Base-by-base conservation (phyloP, 306 rosid species). In the Quercus dentata region DNA sequence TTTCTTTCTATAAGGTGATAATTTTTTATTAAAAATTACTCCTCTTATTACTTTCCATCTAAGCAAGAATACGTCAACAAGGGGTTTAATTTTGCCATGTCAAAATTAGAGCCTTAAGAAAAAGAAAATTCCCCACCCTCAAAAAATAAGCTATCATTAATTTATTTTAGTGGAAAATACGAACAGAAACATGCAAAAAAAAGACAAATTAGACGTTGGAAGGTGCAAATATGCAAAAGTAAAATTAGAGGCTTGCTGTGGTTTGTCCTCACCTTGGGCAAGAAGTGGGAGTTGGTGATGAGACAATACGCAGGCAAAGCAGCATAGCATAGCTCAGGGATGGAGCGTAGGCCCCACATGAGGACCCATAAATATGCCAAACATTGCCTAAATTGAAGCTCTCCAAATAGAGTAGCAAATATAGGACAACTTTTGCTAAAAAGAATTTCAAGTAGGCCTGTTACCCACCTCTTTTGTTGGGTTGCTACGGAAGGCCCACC, bases 391-490 rank as follows among this genome's bases (percentile, higher is more conserved):
- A 90, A 75, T 21, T 71, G 79, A 49, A 94, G 90, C 58, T 87
- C 81, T 13, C 33, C 87, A 57, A 41, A 78, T 8, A 88, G 25
- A 6, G 88, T 69, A 3, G 68, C 68, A 75, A 86, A 6, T 31
- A 94, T 41, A 61, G 93, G 94, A 41, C 76, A 80, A 7, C 87
- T 77, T 11, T 51, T 83, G 79, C 87, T 80, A 15, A 88, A 25
- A 31, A 92, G 55, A 28, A 86, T 72, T 83, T 91, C 97, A 62
- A 92, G 79, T 18, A 87, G 41, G 9, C 94, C 94, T 1, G 86
- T 82, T 46, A 82, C 86, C 94, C 91, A 91, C 77, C 97, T 91
- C 77, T 91, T 94, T 2, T 78, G 86, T 84, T 94, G 97, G 35
- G 74, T 62, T 83, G 88, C 58, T 4, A 88, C 9, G 7, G 38